Base-by-base conservation (phyloP, 2,329 filamentous ascomycete species). In the Fusarium secorum region DNA sequence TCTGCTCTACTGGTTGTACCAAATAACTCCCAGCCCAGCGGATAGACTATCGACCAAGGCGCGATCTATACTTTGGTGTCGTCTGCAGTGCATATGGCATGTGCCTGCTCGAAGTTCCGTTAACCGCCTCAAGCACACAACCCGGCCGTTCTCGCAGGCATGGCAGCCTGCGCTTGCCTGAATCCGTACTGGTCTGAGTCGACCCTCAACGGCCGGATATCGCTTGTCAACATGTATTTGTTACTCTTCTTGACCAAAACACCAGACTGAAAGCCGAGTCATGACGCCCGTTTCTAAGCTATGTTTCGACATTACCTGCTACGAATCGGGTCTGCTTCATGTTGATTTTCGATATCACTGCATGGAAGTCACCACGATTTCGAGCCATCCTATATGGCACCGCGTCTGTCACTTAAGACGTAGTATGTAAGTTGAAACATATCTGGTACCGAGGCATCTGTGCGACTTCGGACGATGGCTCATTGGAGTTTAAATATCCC, bases 71-170 rank as follows among this genome's bases (percentile, higher is more conserved):
- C 38, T 39, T 51, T 51, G 42, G 44, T 46, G 44, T 28, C 38
- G 56, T 55, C 48, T 45, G 20, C 26, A 54, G 39, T 30, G 48
- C 64, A 53, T 57, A 68, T 72, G 65, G 60, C 63, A 59, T 56
- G 45, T 41, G 30, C 49, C 44, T 68, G 22, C 52, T 55, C 33
- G 36, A 42, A 57, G 63, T 54, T 57, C 54, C 51, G 39, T 72
- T 70, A 70, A 54, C 65, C 65, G 61, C 70, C 57, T 64, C 62
- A 67, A 70, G 61, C 65, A 72, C 17, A 24, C 24, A 60, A 45
- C 57, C 56, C 46, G 51, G 38, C 55, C 55, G 48, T 67, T 60
- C 68, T 66, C 58, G 39, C 36, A 67, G 33, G 35, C 39, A 49
- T 38, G 44, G 42, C 41, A 66, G 30, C 46, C 51, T 51, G 39